A percentile compares a stretch with the other conserved stretches of the same genome.
phyloP scores from a whole-genome alignment of 2,329 filamentous ascomycete species.

The Alternaria dauci region DNA sequence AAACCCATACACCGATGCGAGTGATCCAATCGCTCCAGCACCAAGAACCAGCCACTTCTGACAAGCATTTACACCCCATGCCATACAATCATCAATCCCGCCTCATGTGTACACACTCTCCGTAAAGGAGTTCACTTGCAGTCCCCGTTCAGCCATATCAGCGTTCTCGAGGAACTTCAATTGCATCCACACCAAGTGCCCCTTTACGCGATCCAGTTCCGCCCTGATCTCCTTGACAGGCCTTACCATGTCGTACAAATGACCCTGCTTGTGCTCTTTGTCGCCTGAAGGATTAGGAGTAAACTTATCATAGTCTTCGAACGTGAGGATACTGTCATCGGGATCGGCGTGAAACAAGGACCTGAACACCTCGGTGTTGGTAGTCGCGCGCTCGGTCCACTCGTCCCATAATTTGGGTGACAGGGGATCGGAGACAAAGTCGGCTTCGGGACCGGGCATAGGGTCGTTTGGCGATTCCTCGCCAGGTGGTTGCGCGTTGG shows the following conservation, averaged over 20 bases:
- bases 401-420: slow-evolving; percentile 65
- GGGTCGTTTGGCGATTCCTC: slow-evolving; percentile 74
- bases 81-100: background rate
- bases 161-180: slow-evolving; percentile 83
- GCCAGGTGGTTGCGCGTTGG: slow-evolving; percentile 79
- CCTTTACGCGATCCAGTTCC: slow-evolving; percentile 81
- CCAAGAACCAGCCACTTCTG: background rate
- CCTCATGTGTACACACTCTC: slow-evolving; percentile 79
- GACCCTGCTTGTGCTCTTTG: slow-evolving; percentile 74
- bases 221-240: slow-evolving; percentile 71
- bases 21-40: background rate
- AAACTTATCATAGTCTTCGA: slow-evolving; percentile 88
- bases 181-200: slow-evolving; percentile 96
- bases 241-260: slow-evolving; percentile 79
- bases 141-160: slow-evolving; percentile 86
- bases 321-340: slow-evolving; percentile 86
- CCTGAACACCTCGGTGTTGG: slow-evolving; percentile 78
- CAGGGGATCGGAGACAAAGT: slow-evolving; percentile 69
- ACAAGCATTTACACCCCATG: background rate
- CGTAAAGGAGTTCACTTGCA: slow-evolving; percentile 86
- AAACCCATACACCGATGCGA: background rate
- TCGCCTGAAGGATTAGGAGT: slow-evolving; percentile 63
- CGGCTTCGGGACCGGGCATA: slow-evolving; percentile 72
- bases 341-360: slow-evolving; percentile 88
- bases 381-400: slow-evolving; percentile 74